phyloP scores from a whole-genome alignment of 176 grass and related monocot species.

The Aegilops sharonensis region DNA sequence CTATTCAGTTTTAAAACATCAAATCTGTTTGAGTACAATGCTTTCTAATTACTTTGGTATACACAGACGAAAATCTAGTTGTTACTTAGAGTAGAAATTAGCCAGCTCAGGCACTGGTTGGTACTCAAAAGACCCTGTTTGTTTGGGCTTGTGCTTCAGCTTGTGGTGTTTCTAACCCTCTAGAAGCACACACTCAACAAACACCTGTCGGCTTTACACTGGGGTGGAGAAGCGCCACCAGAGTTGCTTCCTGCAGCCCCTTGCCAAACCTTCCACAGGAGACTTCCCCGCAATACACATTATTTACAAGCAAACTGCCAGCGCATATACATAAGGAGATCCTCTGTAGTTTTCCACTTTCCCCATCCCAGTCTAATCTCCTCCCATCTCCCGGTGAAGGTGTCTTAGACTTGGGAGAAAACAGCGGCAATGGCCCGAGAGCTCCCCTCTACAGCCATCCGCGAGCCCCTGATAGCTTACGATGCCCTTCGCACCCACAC shows the following conservation, averaged over 20 bases:
- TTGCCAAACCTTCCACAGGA: not conserved
- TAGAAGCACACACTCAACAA: not conserved
- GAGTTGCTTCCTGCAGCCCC: not conserved
- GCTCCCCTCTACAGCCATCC: not conserved
- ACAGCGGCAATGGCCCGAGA: not conserved
- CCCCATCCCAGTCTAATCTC: not conserved
- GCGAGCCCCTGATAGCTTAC: not conserved
- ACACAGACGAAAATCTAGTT: not conserved
- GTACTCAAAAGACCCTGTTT: slow-evolving; percentile 1
- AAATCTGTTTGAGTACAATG: not conserved
- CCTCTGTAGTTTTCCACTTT: not conserved
- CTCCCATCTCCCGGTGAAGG: not conserved
- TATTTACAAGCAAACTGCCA: not conserved
- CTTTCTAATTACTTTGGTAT: not conserved
- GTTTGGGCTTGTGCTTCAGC: not conserved
- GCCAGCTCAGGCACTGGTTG: not conserved
- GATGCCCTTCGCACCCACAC: not conserved
- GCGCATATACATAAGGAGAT: not conserved
- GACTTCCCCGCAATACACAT: not conserved
- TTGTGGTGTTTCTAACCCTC: not conserved
- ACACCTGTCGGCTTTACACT: not conserved
- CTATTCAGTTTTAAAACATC: not conserved
- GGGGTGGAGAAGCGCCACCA: not conserved
- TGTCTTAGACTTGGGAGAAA: not conserved
- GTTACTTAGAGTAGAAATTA: not conserved